phyloP scores from a whole-genome alignment of 208 protist species.

The Trypanosoma caninum region DNA sequence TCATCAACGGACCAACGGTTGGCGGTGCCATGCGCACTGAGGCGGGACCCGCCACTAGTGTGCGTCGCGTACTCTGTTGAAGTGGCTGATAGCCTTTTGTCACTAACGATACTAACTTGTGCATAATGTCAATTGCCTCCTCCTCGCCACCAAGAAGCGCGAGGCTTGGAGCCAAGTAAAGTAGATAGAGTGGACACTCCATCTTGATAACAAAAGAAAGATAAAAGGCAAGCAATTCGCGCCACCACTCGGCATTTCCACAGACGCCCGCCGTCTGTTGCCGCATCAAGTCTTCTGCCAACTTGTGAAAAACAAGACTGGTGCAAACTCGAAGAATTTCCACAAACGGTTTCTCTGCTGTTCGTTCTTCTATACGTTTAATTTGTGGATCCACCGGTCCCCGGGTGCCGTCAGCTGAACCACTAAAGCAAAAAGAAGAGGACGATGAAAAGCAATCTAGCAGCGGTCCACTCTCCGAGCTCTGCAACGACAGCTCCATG shows the following conservation, averaged over 20 bases:
- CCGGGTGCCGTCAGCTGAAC: not conserved
- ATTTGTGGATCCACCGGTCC: not conserved
- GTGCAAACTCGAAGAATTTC: conserved; percentile 52
- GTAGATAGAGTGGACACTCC: conserved; percentile 50
- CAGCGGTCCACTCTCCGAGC: conserved; percentile 16
- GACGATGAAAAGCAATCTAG: not conserved
- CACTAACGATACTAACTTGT: conserved; percentile 64
- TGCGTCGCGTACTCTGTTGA: conserved; percentile 25
- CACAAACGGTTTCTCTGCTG: conserved; percentile 34
- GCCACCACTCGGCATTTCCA: conserved; percentile 77
- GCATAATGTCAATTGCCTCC: conserved; percentile 60
- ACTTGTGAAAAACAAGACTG: conserved; percentile 45
- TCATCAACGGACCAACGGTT: conserved; percentile 29
- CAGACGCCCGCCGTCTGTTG: conserved; percentile 59
- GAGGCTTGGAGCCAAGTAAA: conserved; percentile 68
- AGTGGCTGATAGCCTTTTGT: conserved; percentile 64
- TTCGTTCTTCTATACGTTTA: not conserved
- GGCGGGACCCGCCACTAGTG: conserved; percentile 24
- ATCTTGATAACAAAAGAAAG: conserved; percentile 38
- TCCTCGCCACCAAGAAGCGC: conserved; percentile 53
- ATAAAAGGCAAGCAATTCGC: conserved; percentile 57
- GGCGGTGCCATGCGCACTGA: conserved; percentile 71
- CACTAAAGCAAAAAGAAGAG: not conserved
- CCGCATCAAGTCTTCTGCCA: conserved; percentile 53
- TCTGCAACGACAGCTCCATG: conserved; percentile 64